phyloP scores from a whole-genome alignment of 192 early-diverging fungal species.

The Thoreauomyces humboldtii region DNA sequence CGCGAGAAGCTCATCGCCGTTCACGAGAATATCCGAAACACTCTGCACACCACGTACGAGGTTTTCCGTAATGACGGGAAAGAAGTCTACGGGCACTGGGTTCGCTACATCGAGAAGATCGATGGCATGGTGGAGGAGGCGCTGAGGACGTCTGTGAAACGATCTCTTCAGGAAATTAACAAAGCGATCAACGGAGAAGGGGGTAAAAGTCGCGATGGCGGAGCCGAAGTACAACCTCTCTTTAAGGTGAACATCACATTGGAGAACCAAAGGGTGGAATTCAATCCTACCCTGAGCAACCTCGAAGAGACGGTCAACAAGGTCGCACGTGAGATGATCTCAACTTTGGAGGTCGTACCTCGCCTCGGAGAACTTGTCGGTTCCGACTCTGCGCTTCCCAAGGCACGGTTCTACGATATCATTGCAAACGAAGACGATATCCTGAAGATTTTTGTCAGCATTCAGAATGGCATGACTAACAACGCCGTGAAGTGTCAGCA shows the following conservation, averaged over 20 bases:
- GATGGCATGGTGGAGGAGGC: constrained; percentile 57
- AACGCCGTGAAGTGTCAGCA: constrained; percentile 59
- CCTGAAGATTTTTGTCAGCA: constrained; percentile 55
- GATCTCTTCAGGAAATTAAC: constrained; percentile 54
- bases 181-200: constrained; percentile 68
- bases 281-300: constrained; percentile 49
- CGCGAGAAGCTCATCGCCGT: constrained; percentile 39
- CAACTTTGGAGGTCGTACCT: constrained; percentile 50
- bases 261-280: constrained; percentile 59
- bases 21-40: constrained; percentile 47
- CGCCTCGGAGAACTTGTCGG: constrained; percentile 38
- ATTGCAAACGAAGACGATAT: constrained; percentile 59
- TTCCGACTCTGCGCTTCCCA: constrained; percentile 25
- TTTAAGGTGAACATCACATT: constrained; percentile 66
- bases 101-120: constrained; percentile 53
- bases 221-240: constrained; percentile 56
- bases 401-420: constrained; percentile 48
- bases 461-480: constrained; percentile 59
- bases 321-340: constrained; percentile 59
- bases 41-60: constrained; percentile 44
- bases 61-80: constrained; percentile 57
- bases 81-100: constrained; percentile 56
- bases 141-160: constrained; percentile 47
- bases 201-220: constrained; percentile 52
- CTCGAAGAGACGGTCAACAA: constrained; percentile 59